Base-by-base conservation (phyloP, 345 rosid genomes). In the Lenwebbia sp. region DNA sequence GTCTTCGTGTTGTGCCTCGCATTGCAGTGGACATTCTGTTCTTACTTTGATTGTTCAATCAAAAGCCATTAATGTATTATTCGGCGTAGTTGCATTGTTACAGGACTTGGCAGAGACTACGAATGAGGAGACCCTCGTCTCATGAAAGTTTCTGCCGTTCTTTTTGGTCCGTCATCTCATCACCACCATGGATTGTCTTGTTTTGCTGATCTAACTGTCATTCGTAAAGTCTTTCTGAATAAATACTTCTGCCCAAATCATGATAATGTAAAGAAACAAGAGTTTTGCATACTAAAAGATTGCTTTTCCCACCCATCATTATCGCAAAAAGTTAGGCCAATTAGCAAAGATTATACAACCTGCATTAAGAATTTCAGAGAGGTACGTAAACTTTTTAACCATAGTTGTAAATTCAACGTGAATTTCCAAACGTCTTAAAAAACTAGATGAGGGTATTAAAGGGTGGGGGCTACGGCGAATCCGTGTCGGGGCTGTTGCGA, bases 401-500 rank as follows among this genome's bases (percentile, higher is more conserved):
- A 1, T 62, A 6, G 76, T 21, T 30, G 41, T 17, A 65, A 30
- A 65, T 65, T 10, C 41, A 13, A 52, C 41, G 33, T 0, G 74
- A n/a, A 60, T 30, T 65, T 33, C 4, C 76, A 8, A 1, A 65
- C 41, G 0, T 17, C 40, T 5, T 33, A 33, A 65, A 17, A 60
- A 21, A 58, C 70, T 13, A 58, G 70, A 3, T 58, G 37, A 62
- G 17, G 75, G 41, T 15, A 30, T 30, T 15, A 3, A 15, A 30
- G 23, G 22, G 2, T 30, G 15, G 2, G 23, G 76, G 40, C 75
- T 19, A 28, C 4, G 10, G 4, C 37, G 33, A 62, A 62, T 30
- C 0, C 15, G 17, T 65, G 11, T 5, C 1, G 3, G 6, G 6
- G 22, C 3, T 2, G 3, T 30, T 0, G 44, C 10, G 12, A 65